Percentiles rank a stretch among this genome's conserved stretches.
Conservation (phyloP, 306 rosid genomes). For the Gastrolobium bilobum region DNA sequence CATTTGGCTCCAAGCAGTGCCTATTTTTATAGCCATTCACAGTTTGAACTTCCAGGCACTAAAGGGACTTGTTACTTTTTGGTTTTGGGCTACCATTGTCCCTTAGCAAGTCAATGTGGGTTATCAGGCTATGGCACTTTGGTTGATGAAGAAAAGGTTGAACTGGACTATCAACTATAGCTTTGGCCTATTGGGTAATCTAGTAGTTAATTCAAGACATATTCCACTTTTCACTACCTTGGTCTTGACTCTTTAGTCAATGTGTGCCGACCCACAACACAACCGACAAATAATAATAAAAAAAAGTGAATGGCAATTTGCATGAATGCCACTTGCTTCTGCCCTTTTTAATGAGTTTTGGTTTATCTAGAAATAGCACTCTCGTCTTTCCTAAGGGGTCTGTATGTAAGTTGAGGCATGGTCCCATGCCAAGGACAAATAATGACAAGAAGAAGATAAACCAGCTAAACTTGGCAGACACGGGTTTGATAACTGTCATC, state of each 20-base stretch:
- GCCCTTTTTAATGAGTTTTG: slow-evolving; percentile 11
- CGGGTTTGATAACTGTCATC: slow-evolving; percentile 32
- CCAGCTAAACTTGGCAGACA: slow-evolving; percentile 19
- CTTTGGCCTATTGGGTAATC: not conserved
- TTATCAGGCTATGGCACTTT: not conserved
- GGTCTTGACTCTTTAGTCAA: not conserved
- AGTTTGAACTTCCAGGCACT: not conserved
- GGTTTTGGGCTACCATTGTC: not conserved
- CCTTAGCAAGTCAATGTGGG: not conserved
- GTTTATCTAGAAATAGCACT: not conserved
- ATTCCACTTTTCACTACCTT: slow-evolving; percentile 12
- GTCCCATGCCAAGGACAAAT: slow-evolving; percentile 32
- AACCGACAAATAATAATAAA: not conserved
- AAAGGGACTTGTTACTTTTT: slow-evolving; percentile 1
- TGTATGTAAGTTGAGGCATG: slow-evolving; percentile 27
- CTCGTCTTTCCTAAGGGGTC: not conserved
- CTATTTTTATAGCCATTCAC: not conserved
- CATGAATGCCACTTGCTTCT: not conserved
- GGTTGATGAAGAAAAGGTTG: slow-evolving; percentile 16
- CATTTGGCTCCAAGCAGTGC: not conserved
- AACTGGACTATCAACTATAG: not conserved
- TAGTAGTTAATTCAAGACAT: slow-evolving; percentile 20
- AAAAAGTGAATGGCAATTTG: not conserved
- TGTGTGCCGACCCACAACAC: slow-evolving; percentile 5
- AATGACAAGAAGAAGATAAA: slow-evolving; percentile 5